These are phyloP conservation scores for Aspergillus fumigatiaffinis DNA, from an alignment of 2,329 filamentous ascomycete species.

Conservation along the genomic window DNA sequence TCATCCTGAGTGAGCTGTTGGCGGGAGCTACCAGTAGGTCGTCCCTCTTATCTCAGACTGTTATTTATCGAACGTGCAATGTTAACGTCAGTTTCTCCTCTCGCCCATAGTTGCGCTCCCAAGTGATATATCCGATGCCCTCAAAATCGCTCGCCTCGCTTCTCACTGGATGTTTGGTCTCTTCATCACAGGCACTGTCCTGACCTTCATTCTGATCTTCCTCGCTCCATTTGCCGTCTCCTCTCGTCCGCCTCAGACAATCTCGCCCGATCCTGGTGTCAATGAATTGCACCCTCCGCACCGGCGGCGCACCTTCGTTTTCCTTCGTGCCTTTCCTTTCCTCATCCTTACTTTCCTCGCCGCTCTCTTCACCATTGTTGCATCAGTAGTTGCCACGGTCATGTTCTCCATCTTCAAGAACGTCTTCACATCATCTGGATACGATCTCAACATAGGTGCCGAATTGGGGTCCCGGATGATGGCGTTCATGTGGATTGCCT, in stretches of 20 bases:
- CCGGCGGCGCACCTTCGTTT: slow-evolving; percentile 33
- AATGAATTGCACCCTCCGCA: slow-evolving; percentile 30
- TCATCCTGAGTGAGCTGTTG: slow-evolving; percentile 75
- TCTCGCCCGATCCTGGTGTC: slow-evolving; percentile 24
- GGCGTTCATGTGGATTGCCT: slow-evolving; percentile 83
- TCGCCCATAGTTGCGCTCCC: slow-evolving; percentile 65
- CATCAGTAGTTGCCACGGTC: slow-evolving; percentile 71
- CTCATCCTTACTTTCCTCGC: slow-evolving; percentile 64
- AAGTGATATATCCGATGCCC: slow-evolving; percentile 65
- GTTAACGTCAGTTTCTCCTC: background rate
- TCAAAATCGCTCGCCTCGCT: slow-evolving; percentile 68
- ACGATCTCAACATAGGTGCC: slow-evolving; percentile 71
- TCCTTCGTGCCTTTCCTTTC: slow-evolving; percentile 59
- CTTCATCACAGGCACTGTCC: slow-evolving; percentile 67
- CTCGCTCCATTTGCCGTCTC: slow-evolving; percentile 52
- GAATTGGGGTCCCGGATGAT: slow-evolving; percentile 71
- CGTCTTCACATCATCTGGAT: slow-evolving; percentile 63
- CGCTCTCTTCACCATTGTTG: slow-evolving; percentile 64
- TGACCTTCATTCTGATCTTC: slow-evolving; percentile 71
- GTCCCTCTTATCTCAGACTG: background rate
- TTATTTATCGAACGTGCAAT: background rate
- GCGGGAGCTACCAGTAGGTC: slow-evolving; percentile 68
- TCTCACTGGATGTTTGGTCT: slow-evolving; percentile 87
- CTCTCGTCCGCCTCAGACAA: slow-evolving; percentile 33
- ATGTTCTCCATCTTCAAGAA: slow-evolving; percentile 80